Evolutionary conservation across 768 basidiomycete species (phyloP), one percentile per base, ranked within the genome.

Genomic region (Termitomyces sp.): DNA sequence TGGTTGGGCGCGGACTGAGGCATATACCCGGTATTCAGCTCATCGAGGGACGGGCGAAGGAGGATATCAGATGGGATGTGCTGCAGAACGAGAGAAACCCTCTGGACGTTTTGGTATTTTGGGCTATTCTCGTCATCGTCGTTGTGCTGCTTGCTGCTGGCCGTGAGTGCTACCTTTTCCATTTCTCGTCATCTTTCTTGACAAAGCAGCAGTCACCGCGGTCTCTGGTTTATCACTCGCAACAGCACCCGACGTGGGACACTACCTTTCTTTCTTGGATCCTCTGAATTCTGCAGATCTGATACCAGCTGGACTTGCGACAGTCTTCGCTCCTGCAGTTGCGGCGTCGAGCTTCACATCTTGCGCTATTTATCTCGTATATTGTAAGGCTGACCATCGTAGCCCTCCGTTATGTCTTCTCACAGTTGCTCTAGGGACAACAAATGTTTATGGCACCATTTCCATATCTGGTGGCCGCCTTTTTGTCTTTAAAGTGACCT

Each of bases 1-100:
- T 94, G 66, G 79, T 90, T 41, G 91, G 91, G 9, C 77, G 82
- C 28, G 89, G 88, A 1, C 68, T 92, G 58, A 70, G 83, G 55
- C 80, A 77, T 62, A 68, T 92, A 28, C 83, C 83, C 31, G 83
- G 84, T 2, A 70, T 87, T 5, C 74, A 88, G 66, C 72, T 87
- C 36, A 90, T 94, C 24, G 86, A 90, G 66, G 91, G 91, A 2
- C 73, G 87, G 58, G 86, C 89, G 15, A 91, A 89, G 69, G 90
- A 92, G 65, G 90, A 92, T 68, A 83, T 94, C 36, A 73, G 87
- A 54, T 94, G 90, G 90, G 83, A 86, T 57, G 83, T 88, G 26
- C 72, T 92, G 50, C 87, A 89, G 69, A 77, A 80, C 59, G 80
- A 83, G 67, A 73, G 80, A 39, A 78, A 73, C 36, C 54, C 67